Base-by-base conservation (phyloP, 805 yeast species). In the Starmera dryadoides region DNA sequence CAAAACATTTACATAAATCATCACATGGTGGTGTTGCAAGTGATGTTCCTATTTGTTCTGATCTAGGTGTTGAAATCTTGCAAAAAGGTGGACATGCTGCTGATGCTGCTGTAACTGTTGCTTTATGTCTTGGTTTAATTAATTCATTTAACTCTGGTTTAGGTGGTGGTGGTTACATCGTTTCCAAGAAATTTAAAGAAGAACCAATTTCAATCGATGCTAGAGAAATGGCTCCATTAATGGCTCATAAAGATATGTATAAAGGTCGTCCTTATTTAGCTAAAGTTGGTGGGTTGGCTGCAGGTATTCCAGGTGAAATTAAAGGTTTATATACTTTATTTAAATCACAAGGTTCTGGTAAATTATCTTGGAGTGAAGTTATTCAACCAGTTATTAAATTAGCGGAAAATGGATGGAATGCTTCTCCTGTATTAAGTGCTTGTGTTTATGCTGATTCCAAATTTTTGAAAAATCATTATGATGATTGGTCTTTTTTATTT, bases 291-390 rank as follows among this genome's bases (percentile, higher is more conserved):
- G 98, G 97, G 0, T 63, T 87, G n/a, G 86, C 96, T 0, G 77
- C 80, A 9, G 98, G 78, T 2, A 76, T 84, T 16, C 98, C 98
- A 0, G 98, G 98, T 10, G 98, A 91, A 57, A 51, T 91, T 35
- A 79, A 79, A 42, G 98, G 97, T 0, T 63, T 88, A n/a, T 77
- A 82, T 50, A 73, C 68, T 33, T 63, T 91, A 30, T 76, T 62
- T 58, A 47, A 59, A 23, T 45, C 58, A 12, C 91, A 80, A 51
- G 88, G 93, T 0, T 78, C 87, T 3, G 94, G 94, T 0, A 68
- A 66, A 4, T 56, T 86, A 8, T 50, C 71, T 2, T 91, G 98
- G 97, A 55, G 55, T 19, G 79, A 86, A 17, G 65, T 91, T 42
- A 59, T 91, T 8, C 67, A 71, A 47, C 97, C 97, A 0, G 93